Conservation (phyloP, 202 grass and related monocot species). For the Cymbopogon flexuosus region DNA sequence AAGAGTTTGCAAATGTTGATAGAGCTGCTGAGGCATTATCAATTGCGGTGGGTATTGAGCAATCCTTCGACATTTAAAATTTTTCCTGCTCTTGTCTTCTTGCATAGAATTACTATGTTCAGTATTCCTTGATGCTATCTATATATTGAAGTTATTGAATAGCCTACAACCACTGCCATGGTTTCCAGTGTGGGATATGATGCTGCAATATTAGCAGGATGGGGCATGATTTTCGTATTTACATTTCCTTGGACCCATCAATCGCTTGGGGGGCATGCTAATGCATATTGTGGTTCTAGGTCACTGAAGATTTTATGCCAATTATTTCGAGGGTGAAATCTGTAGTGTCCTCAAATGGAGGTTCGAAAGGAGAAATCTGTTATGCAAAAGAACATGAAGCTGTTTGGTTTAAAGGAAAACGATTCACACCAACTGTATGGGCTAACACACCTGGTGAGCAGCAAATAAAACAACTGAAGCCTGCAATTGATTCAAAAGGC, state of each 20-base stretch:
- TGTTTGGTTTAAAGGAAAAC: constrained; percentile 93
- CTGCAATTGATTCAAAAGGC: constrained; percentile 84
- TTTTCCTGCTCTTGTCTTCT: background rate
- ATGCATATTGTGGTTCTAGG: constrained; percentile 37
- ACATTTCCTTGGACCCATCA: constrained; percentile 4
- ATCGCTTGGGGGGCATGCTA: background rate
- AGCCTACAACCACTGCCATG: background rate
- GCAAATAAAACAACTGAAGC: constrained; percentile 84
- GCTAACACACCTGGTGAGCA: constrained; percentile 72
- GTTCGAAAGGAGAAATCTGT: constrained; percentile 79
- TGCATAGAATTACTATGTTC: background rate
- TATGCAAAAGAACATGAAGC: constrained; percentile 86
- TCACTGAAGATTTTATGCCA: constrained; percentile 77
- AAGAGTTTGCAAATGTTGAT: constrained; percentile 74
- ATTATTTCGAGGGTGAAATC: constrained; percentile 81
- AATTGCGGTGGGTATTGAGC: constrained; percentile 46
- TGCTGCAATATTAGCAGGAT: constrained; percentile 4
- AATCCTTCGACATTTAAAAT: background rate
- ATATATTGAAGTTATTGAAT: background rate
- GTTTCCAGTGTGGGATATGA: background rate
- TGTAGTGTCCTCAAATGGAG: constrained; percentile 60
- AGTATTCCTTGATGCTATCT: background rate
- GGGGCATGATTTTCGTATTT: background rate
- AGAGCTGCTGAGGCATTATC: constrained; percentile 64
- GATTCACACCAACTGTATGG: constrained; percentile 73